Percentiles rank a stretch among this genome's conserved stretches.
phyloP scores from a whole-genome alignment of 2,329 filamentous ascomycete species.

The Alternaria hordeiaustralica region DNA sequence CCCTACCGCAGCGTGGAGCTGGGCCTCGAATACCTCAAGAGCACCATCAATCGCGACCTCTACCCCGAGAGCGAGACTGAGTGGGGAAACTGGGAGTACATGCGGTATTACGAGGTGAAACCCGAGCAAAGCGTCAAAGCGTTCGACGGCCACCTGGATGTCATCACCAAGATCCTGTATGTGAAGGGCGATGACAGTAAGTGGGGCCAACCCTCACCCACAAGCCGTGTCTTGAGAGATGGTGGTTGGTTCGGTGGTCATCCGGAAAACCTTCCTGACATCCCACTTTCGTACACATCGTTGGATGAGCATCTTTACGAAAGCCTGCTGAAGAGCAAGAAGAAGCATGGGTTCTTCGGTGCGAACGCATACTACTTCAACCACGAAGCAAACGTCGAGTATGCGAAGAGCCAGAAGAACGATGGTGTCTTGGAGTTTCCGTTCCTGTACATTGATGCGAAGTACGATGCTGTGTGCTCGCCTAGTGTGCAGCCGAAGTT shows the following conservation, averaged over 20 bases:
- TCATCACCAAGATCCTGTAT: constrained; percentile 33
- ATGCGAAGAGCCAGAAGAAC: constrained; percentile 49
- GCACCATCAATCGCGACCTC: constrained; percentile 51
- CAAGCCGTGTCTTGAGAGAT: constrained; percentile 19
- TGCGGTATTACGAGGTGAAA: constrained; percentile 39
- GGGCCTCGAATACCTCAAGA: constrained; percentile 48
- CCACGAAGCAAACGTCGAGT: constrained; percentile 52
- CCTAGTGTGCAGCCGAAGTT: constrained; percentile 38
- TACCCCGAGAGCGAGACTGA: constrained; percentile 55
- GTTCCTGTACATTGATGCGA: constrained; percentile 49
- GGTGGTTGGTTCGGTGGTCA: constrained; percentile 45
- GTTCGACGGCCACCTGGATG: constrained; percentile 32
- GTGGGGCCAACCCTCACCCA: constrained; percentile 33
- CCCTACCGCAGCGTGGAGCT: constrained; percentile 53
- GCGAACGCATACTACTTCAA: constrained; percentile 54
- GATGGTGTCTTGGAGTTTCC: constrained; percentile 44
- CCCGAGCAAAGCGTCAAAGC: constrained; percentile 19
- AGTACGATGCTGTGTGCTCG: constrained; percentile 49
- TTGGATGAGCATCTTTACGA: constrained; percentile 39
- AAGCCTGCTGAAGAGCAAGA: constrained; percentile 44
- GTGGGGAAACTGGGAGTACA: constrained; percentile 47
- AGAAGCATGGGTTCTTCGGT: constrained; percentile 51
- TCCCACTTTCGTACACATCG: constrained; percentile 36
- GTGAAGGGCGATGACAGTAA: constrained; percentile 26
- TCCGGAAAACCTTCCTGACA: constrained; percentile 32